Evolutionary conservation across 73 alveolate species (phyloP).

Genomic region (Paramecium caudatum): DNA sequence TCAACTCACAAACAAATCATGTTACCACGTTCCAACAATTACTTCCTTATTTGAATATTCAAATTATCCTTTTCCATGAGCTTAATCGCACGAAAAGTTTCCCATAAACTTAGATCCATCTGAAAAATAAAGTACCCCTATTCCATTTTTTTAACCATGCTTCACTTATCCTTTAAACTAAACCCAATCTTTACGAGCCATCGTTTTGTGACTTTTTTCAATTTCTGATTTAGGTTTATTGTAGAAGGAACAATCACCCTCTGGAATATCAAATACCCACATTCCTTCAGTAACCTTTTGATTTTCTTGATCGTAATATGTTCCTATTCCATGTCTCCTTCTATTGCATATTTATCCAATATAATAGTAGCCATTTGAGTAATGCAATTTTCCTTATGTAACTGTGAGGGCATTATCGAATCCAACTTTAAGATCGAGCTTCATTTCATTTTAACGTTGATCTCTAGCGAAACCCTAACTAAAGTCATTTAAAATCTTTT

Average conservation of each 20-base stretch:
- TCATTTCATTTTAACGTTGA: neutral
- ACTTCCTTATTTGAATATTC: constrained; percentile 40
- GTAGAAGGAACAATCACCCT: constrained; percentile 26
- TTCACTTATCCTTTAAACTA: constrained; percentile 37
- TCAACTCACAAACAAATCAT: constrained; percentile 36
- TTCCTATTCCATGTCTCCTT: constrained; percentile 38
- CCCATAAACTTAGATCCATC: constrained; percentile 64
- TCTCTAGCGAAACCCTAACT: neutral
- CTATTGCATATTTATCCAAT: constrained; percentile 35
- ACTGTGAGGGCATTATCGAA: neutral
- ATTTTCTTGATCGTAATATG: constrained; percentile 17
- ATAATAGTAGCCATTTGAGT: constrained; percentile 59
- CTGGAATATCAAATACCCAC: constrained; percentile 54
- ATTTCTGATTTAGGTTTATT: neutral
- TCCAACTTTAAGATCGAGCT: neutral
- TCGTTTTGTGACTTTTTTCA: constrained; percentile 10
- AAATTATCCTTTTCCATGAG: constrained; percentile 59
- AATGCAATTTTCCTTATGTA: constrained; percentile 26
- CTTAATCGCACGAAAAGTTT: neutral
- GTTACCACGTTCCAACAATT: constrained; percentile 13
- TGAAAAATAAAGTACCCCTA: constrained; percentile 21
- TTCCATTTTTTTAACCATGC: constrained; percentile 19
- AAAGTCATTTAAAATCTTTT: too few relatives aligned
- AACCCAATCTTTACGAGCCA: constrained; percentile 54
- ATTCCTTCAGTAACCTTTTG: constrained; percentile 28